Evolutionary conservation across 202 grass and related monocot genomes (phyloP), one percentile per base, ranked within the genome.

Genomic region (Setaria italica): DNA sequence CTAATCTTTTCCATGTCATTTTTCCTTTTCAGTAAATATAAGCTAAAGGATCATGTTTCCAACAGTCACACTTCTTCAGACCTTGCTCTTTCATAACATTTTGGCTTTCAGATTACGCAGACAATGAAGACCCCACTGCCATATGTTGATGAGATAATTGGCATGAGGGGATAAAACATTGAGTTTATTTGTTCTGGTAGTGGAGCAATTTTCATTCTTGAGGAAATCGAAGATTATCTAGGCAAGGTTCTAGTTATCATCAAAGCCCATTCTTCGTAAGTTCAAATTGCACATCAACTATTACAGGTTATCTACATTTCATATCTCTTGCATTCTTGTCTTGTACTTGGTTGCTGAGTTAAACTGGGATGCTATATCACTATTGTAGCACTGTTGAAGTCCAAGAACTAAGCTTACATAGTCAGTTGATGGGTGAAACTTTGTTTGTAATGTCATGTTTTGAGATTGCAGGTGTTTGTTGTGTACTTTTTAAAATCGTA

Each of bases 71-170:
- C 17, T 70, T 42, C 11, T n/a, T 30, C 66, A 70, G 53, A 49
- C n/a, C 7, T 65, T 55, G 9, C 66, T 76, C 79, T 82, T 87
- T 77, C 21, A 43, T 2, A 17, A 55, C 58, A 25, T 62, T 77
- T 82, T 77, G 72, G 43, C 7, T 82, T 87, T 82, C 84, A 97
- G 91, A 72, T 90, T 42, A 97, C 79, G 25, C 85, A 87, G 63
- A 94, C 87, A 21, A 94, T 94, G 94, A 80, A 90, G 78, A 80
- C 92, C 69, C 94, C 91, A 29, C 85, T 94, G 67, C 41, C 73
- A 76, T 84, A 89, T 85, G 89, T 89, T 12, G 91, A 92, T 70
- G 88, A 92, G 42, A 90, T 97, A 79, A 94, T 94, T 82, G 94
- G 91, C 50, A n/a, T 84, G 12, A 75, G 76, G 53, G 94, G 94